These are phyloP conservation scores for Fraxinus baroniana DNA, from an alignment of 305 asterid species.

Conservation along the genomic window DNA sequence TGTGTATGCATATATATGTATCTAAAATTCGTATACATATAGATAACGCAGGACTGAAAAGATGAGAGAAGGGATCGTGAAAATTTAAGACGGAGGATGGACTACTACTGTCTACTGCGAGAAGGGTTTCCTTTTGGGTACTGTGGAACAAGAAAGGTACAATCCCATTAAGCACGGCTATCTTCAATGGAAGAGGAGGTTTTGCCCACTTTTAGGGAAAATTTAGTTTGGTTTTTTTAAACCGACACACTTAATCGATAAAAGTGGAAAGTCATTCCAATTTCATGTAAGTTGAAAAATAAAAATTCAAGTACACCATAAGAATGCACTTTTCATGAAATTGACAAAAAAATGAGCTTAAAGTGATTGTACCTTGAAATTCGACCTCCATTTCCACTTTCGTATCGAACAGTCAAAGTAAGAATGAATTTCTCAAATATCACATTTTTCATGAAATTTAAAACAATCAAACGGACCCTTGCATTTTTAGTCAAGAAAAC, in stretches of 20 bases:
- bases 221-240: background rate
- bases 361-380: too few species aligned
- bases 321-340: too few species aligned
- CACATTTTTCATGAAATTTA: background rate
- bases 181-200: background rate
- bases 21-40: background rate
- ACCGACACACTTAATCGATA: background rate
- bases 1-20: constrained; percentile 18
- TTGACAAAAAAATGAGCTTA: background rate
- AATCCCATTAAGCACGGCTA: background rate
- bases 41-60: background rate
- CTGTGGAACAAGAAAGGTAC: background rate
- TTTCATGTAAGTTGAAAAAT: background rate
- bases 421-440: too few species aligned
- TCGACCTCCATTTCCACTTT: too few species aligned
- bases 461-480: background rate
- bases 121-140: background rate
- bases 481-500: background rate
- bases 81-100: background rate
- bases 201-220: background rate
- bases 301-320: too few species aligned
- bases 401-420: background rate
- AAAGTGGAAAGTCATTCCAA: background rate
- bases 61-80: background rate
- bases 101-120: background rate